phyloP scores from a whole-genome alignment of 139 green algal genomes.

The Desmodesmus armatus region DNA sequence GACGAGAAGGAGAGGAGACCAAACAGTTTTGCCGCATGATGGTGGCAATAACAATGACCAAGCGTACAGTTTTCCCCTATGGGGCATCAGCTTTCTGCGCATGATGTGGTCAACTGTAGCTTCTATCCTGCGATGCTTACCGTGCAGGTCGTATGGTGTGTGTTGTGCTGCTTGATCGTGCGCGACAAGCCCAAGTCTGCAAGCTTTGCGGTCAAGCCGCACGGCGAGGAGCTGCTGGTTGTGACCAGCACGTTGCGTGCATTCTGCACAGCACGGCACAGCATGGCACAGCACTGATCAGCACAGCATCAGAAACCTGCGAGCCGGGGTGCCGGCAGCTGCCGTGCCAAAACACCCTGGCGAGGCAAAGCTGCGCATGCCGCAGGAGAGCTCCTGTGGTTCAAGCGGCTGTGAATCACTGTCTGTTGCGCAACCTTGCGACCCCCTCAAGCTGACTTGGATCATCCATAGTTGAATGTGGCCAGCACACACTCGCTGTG shows the following conservation, averaged over 20 bases:
- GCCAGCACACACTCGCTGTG: too few species aligned
- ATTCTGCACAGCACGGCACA: constrained; percentile 39
- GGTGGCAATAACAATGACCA: background rate
- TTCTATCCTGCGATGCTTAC: too few species aligned
- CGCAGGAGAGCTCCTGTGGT: background rate
- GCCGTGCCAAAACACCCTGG: background rate
- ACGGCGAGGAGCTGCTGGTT: background rate
- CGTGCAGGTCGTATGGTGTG: constrained; percentile 8
- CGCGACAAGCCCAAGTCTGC: constrained; percentile 10
- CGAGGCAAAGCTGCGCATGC: background rate
- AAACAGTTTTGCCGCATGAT: background rate
- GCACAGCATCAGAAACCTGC: background rate
- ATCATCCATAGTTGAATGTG: too few species aligned
- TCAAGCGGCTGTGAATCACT: background rate
- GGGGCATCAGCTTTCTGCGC: background rate
- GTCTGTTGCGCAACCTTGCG: background rate
- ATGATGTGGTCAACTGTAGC: background rate
- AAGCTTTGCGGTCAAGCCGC: constrained; percentile 2
- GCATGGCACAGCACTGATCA: background rate
- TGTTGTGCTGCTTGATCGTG: constrained; percentile 24
- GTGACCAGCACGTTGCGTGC: constrained; percentile 24
- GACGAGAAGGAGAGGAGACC: background rate
- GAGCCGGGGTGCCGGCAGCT: background rate
- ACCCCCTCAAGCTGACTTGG: background rate
- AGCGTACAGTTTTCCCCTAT: background rate